Base-by-base conservation (phyloP, 306 rosid species). In the Cicer judaicum region DNA sequence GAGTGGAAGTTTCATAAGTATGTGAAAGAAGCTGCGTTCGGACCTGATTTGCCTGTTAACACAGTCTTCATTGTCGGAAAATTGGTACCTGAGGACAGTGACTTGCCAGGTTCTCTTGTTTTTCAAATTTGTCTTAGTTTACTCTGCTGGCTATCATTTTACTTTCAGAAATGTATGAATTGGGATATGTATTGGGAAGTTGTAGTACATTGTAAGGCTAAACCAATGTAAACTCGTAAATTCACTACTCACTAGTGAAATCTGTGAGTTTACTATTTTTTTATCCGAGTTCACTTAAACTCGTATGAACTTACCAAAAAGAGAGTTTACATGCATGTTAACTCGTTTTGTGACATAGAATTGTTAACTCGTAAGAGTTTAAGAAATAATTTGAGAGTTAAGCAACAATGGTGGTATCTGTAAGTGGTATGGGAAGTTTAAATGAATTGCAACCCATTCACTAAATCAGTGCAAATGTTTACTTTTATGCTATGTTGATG, bases 21-120 rank as follows among this genome's bases (percentile, higher is more conserved):
- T 75, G 86, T 83, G 48, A 89, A 89, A 83, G 98, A 93, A 84
- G 79, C 88, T 79, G 96, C 85, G 10, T 93, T 93, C 74, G 98
- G 98, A 78, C 98, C 98, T 1, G 91, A 83, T 65, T 71, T 53
- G 65, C 87, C 89, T 8, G 66, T 89, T 47, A 85, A 90, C 39
- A 86, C 90, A 2, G 83, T 90, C 59, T 93, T 89, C 73, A 8
- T 93, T 70, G 69, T 52, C 15, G 96, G 89, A 43, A 82, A 78
- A 43, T 80, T 75, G 79, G 76, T 47, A 64, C 79, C 84, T 19
- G 78, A 62, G 48, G 21, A 44, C 82, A 81, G 12, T 6, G 77
- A 72, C 52, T 76, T 83, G 44, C 72, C 7, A 89, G 98, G 98
- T 90, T 81, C 76, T 48, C 75, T 40, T 79, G 38, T 50, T 29